Base-by-base conservation (phyloP, 805 yeast genomes). In the Clavispora fructus region DNA sequence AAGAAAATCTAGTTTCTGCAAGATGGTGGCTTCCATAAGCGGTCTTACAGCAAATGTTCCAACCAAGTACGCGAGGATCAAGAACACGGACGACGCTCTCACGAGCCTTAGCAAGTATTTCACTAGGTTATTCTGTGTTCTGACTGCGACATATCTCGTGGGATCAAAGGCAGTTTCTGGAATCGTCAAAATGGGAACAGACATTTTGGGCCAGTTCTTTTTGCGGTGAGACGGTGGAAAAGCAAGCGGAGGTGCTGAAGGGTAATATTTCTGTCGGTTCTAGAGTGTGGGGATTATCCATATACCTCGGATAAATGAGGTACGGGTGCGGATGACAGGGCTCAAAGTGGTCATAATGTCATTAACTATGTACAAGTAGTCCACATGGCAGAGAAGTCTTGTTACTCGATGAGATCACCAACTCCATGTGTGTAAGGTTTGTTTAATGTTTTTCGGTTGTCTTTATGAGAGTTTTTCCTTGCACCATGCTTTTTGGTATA, bases 81-180 rank as follows among this genome's bases (percentile, higher is more conserved):
- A 48, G 1, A 58, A 54, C 1, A 62, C 32, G 1, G 72, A 69
- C 12, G 74, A 68, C 4, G 69, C 65, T 43, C 64, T 57, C 10
- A 71, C 64, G 25, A 71, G 58, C 32, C 49, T 54, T 19, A 70
- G 44, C 12, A 71, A 41, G 45, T 60, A 71, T 33, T 44, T 49
- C 12, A 62, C 49, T 12, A 64, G 38, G n/a, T 53, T 52, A 12
- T 71, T 63, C 32, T 50, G 49, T 10, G 59, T 49, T 11, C 57
- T 52, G 12, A 17, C 27, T 1, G 55, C 40, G 6, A 53, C 43
- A 42, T 61, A 68, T 6, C 56, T 49, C 14, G 54, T 51, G 3
- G 69, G 60, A 43, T 71, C 70, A 50, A 62, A 71, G 0, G 75
- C 68, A 2, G 68, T 41, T 46, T 71, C 76, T 3, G 76, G 74